Conservation (phyloP, 768 basidiomycete species). For the Boletus speciosus region DNA sequence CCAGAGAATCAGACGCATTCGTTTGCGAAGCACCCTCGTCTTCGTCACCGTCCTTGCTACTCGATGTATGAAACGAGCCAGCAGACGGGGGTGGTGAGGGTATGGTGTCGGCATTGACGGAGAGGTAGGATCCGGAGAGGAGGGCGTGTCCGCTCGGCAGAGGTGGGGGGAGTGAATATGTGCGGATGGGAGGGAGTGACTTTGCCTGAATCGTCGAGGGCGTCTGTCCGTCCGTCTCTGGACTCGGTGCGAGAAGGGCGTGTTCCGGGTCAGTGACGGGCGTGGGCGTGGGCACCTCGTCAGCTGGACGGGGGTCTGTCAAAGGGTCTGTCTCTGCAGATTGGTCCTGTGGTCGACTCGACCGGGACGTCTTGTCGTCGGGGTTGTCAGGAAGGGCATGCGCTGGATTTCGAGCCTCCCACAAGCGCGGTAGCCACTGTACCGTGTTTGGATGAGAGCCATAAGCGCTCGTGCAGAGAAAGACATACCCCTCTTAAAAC, state of each 20-base stretch:
- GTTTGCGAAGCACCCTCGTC: not conserved
- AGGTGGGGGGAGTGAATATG: constrained; percentile 8
- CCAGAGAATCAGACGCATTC: not conserved
- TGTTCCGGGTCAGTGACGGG: not conserved
- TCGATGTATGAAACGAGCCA: not conserved
- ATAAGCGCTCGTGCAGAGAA: not conserved
- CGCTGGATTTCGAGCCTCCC: not conserved
- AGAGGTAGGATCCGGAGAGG: not conserved
- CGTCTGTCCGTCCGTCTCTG: not conserved
- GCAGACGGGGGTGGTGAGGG: not conserved
- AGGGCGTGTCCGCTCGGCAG: not conserved
- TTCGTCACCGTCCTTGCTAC: not conserved
- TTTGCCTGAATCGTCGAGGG: not conserved
- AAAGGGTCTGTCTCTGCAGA: not conserved
- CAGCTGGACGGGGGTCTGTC: not conserved
- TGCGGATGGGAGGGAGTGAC: constrained; percentile 5
- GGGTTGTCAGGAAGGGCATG: not conserved
- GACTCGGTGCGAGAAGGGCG: not conserved
- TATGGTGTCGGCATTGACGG: not conserved
- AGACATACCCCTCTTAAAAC: constrained; percentile 14
- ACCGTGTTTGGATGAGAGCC: not conserved
- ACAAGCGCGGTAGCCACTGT: constrained; percentile 9
- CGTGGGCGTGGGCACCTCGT: not conserved
- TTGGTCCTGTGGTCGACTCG: not conserved
- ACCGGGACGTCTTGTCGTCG: not conserved